phyloP scores from a whole-genome alignment of 257 asterid genomes.

The Penstemon newberryi region DNA sequence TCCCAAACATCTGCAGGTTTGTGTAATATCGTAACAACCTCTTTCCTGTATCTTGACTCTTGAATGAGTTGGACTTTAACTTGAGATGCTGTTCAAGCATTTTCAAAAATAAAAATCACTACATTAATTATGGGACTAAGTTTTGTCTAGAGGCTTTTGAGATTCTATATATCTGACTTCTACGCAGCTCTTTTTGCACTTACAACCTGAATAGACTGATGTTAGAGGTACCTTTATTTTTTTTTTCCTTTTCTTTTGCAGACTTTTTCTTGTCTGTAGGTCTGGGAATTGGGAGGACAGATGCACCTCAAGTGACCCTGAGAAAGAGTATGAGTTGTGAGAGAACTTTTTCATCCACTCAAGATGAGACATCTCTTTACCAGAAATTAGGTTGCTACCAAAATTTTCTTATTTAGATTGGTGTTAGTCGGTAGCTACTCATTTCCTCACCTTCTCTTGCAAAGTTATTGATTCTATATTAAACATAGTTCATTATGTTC shows the following conservation, averaged over 20 bases:
- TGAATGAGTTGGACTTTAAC: not conserved
- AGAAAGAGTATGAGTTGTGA: slow-evolving; percentile 90
- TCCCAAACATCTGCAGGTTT: slow-evolving; percentile 91
- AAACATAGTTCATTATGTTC: not conserved
- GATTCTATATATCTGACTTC: slow-evolving; percentile 9
- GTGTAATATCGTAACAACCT: slow-evolving; percentile 17
- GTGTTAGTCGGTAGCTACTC: not conserved
- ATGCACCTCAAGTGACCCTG: slow-evolving; percentile 57
- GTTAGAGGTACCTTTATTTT: not conserved
- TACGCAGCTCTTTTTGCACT: not conserved
- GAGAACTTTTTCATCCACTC: slow-evolving; percentile 90
- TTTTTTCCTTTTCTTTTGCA: slow-evolving; percentile 42
- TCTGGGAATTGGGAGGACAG: slow-evolving; percentile 90
- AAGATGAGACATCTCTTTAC: slow-evolving; percentile 53
- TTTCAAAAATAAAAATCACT: not conserved
- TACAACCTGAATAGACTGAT: slow-evolving; percentile 3
- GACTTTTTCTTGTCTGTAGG: slow-evolving; percentile 90
- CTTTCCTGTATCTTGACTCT: slow-evolving; percentile 22
- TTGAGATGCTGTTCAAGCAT: slow-evolving; percentile 8
- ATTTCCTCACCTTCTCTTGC: not conserved
- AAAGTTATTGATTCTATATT: not conserved
- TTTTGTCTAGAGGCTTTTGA: slow-evolving; percentile 13
- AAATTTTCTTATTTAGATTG: not conserved
- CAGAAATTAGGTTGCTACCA: slow-evolving; percentile 60
- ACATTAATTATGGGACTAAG: slow-evolving; percentile 1